phyloP scores from a whole-genome alignment of 2,329 filamentous ascomycete genomes.

The Sporothrix pseudoabietina region DNA sequence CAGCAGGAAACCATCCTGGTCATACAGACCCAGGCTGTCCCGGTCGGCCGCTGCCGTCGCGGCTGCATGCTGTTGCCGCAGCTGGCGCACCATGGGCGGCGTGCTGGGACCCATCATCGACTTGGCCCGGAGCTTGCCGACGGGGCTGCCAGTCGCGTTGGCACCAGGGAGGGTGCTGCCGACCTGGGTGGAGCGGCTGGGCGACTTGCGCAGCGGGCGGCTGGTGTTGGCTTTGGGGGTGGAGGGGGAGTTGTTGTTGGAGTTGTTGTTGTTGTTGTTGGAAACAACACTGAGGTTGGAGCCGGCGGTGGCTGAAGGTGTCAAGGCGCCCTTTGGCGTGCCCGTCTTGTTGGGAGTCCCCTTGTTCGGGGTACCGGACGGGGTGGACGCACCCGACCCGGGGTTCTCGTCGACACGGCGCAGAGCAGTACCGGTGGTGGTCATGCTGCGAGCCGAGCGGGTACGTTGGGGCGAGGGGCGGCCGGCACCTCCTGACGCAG shows the following conservation, averaged over 20 bases:
- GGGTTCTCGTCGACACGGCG: slow-evolving; percentile 29
- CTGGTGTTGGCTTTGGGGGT: slow-evolving; percentile 25
- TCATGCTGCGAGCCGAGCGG: slow-evolving; percentile 21
- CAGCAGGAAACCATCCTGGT: slow-evolving; percentile 51
- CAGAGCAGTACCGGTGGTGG: slow-evolving; percentile 21
- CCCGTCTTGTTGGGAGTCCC: background rate
- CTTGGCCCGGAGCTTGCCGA: slow-evolving; percentile 3
- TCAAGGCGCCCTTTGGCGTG: background rate
- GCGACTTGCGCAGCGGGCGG: slow-evolving; percentile 26
- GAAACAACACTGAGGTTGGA: background rate
- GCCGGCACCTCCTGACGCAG: background rate
- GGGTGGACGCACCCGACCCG: slow-evolving; percentile 17
- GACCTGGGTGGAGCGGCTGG: slow-evolving; percentile 17
- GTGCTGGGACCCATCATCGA: slow-evolving; percentile 18
- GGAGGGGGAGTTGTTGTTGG: background rate
- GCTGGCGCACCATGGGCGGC: slow-evolving; percentile 11
- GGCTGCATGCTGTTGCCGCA: background rate
- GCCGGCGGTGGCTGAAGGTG: slow-evolving; percentile 7
- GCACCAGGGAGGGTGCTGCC: background rate
- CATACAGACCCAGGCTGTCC: slow-evolving; percentile 50
- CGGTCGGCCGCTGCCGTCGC: slow-evolving; percentile 9
- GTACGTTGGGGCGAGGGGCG: slow-evolving; percentile 9
- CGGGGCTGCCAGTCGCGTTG: background rate
- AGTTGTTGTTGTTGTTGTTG: no score
- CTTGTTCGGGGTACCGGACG: slow-evolving; percentile 9